Percentiles rank a stretch among this genome's conserved stretches.
phyloP scores from a whole-genome alignment of 176 grass and related monocot genomes.

The Carex myosuroides region DNA sequence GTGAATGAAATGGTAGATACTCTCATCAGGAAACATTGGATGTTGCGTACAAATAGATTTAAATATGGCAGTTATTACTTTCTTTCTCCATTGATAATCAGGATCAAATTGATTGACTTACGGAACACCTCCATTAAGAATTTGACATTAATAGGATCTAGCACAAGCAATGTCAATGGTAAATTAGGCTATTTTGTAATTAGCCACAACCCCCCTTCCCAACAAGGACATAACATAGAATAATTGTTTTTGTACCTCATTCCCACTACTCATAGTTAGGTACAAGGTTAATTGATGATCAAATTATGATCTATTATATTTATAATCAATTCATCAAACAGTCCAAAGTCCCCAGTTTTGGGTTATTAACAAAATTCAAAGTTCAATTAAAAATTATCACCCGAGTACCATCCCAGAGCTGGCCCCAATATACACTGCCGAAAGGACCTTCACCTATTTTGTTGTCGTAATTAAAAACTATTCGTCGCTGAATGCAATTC shows the following conservation, averaged over 20 bases:
- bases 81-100: not conserved
- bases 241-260: not conserved
- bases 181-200: not conserved
- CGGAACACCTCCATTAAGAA: not conserved
- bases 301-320: not conserved
- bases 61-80: not conserved
- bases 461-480: constrained; percentile 89
- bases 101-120: not conserved
- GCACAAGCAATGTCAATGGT: not conserved
- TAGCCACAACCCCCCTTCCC: not conserved
- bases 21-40: not conserved
- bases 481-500: constrained; percentile 74
- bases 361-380: not conserved
- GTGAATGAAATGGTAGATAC: not conserved
- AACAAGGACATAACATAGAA: not conserved
- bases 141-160: not conserved
- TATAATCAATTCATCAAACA: not conserved
- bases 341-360: not conserved
- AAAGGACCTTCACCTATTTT: constrained; percentile 66
- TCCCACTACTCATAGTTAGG: not conserved
- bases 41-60: not conserved
- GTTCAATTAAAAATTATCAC: constrained; percentile 23
- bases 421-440: constrained; percentile 77
- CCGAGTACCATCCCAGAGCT: constrained; percentile 86
- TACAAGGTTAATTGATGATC: not conserved